phyloP scores from a whole-genome alignment of 2,329 filamentous ascomycete species.

The Pseudogymnoascus sp. region DNA sequence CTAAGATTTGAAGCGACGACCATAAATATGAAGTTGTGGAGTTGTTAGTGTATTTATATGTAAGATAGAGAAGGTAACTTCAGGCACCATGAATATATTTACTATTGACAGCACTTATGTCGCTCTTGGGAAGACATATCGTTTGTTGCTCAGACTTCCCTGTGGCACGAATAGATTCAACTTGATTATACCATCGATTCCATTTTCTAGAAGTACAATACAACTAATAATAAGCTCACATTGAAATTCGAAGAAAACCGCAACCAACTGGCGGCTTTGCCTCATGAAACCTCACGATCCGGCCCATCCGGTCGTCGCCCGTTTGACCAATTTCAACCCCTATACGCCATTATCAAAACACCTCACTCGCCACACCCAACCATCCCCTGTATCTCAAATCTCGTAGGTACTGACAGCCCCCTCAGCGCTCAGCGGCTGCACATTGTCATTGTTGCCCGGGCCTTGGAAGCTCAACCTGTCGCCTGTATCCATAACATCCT shows the following conservation, averaged over 20 bases:
- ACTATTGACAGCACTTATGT: background rate
- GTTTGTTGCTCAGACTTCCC: background rate
- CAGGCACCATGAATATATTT: background rate
- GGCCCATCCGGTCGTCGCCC: background rate
- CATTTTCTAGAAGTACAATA: constrained; percentile 7
- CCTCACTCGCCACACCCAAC: background rate
- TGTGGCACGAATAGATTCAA: background rate
- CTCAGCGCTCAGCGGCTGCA: constrained; percentile 47
- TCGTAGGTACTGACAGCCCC: constrained; percentile 26
- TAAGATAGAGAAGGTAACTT: background rate
- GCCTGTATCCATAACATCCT: constrained; percentile 28
- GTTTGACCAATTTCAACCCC: constrained; percentile 1
- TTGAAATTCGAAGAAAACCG: background rate
- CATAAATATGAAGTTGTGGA: background rate
- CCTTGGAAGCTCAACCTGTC: constrained; percentile 47
- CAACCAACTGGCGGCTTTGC: background rate
- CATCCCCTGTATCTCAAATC: background rate
- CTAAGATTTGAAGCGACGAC: background rate
- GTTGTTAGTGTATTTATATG: background rate
- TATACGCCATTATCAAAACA: constrained; percentile 7
- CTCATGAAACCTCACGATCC: background rate
- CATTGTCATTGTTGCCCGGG: constrained; percentile 27
- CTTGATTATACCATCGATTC: background rate
- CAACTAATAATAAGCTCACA: constrained; percentile 7
- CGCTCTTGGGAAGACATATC: background rate